Base-by-base conservation (phyloP, 768 basidiomycete species). In the Pleurotus djamor region DNA sequence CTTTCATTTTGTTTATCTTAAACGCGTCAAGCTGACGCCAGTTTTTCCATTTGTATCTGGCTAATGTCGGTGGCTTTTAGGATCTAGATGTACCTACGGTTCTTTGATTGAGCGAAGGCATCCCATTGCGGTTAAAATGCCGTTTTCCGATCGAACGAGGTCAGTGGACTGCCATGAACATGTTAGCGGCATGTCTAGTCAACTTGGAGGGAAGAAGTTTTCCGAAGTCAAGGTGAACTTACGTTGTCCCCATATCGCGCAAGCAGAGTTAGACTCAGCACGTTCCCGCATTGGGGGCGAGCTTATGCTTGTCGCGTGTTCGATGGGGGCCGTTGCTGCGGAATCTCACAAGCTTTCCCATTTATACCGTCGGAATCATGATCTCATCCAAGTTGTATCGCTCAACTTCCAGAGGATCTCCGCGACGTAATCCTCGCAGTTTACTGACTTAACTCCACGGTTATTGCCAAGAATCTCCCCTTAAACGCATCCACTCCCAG, bases 371-470 rank as follows among this genome's bases (percentile, higher is more conserved):
- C 8, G 12, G 47, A 48, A 14, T n/a, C 47, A 48, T 48, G 47
- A 48, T 48, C 47, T 9, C 47, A 48, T 50, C 49, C 49, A 50
- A 33, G 21, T 21, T 35, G 21, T 33, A 50, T 35, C 34, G 49
- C 17, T 50, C 21, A 32, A 12, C 49, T 9, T 50, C 21, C 34
- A 33, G 6, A 12, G 34, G 34, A 50, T 50, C 49, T 50, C 49
- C 49, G 49, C 49, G 49, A 50, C 17, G 10, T 33, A 8, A 12
- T 12, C 49, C 49, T 47, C 45, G 45, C 45, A 12, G 45, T 47
- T 47, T 50, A 50, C 28, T 50, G 9, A 50, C 49, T 50, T 50
- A 50, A 50, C 49, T 50, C 49, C 49, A 50, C 49, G 49, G 49
- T 50, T 17, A 35, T 50, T 50, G 45, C 45, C 45, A 47, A 47